phyloP scores from a whole-genome alignment of 1,139 yeast genomes.

The Kodamaea sp. region DNA sequence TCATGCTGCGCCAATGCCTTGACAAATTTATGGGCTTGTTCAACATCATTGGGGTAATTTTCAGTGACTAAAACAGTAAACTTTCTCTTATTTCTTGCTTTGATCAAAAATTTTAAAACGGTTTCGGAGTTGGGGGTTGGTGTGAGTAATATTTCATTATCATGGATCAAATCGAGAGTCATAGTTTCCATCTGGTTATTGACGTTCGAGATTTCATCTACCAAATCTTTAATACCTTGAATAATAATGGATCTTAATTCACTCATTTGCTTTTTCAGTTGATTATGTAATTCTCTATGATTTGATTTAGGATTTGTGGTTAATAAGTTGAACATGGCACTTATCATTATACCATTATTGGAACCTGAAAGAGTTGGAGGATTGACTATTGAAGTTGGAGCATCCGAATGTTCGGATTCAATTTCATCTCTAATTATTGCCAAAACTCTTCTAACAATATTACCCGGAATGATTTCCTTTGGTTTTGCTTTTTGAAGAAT shows the following conservation, averaged over 20 bases:
- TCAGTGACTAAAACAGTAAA: slow-evolving; percentile 93
- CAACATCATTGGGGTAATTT: slow-evolving; percentile 82
- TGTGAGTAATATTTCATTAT: slow-evolving; percentile 83
- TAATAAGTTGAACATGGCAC: slow-evolving; percentile 85
- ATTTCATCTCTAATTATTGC: slow-evolving; percentile 87
- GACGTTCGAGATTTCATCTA: slow-evolving; percentile 86
- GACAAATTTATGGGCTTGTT: slow-evolving; percentile 75
- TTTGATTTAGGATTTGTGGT: slow-evolving; percentile 43
- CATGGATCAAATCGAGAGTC: slow-evolving; percentile 92
- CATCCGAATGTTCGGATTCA: slow-evolving; percentile 42
- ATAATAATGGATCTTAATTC: slow-evolving; percentile 86
- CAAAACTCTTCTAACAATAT: slow-evolving; percentile 83
- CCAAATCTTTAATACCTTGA: slow-evolving; percentile 89
- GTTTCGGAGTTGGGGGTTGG: slow-evolving; percentile 94
- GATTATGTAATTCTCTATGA: slow-evolving; percentile 28
- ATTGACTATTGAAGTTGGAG: slow-evolving; percentile 17
- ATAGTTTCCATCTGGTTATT: slow-evolving; percentile 89
- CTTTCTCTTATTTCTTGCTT: slow-evolving; percentile 85
- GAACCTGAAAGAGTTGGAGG: slow-evolving; percentile 13
- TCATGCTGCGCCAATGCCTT: slow-evolving; percentile 76
- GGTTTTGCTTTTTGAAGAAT: slow-evolving; percentile 64
- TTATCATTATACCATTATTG: slow-evolving; percentile 55
- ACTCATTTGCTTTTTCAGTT: slow-evolving; percentile 43
- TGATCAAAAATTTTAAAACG: slow-evolving; percentile 77
- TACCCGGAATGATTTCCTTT: slow-evolving; percentile 82